Base-by-base conservation (phyloP, 768 basidiomycete genomes). In the Hygrophorus russula region DNA sequence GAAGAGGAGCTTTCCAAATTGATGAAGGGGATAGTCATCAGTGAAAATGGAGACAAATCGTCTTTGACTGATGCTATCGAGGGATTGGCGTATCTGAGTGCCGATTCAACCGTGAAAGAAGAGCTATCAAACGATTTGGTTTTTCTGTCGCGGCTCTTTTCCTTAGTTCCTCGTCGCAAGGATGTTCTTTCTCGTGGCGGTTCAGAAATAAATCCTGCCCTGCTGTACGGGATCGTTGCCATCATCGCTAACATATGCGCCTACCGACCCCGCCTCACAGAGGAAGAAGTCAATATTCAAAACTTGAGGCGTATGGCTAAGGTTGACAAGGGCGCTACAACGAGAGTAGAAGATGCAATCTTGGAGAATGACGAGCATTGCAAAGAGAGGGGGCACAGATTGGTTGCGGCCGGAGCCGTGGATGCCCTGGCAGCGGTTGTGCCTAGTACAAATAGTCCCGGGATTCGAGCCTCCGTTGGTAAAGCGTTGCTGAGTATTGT, bases 261-360 rank as follows among this genome's bases (percentile, higher is more conserved):
- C 9, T 83, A 83, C 56, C 78, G 73, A 40, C 81, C 82, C 6
- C 74, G 69, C 10, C 64, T 91, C 15, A 82, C 73, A 6, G 78
- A 85, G 41, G 91, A 96, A 58, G 81, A 94, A 55, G 68, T 70
- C 24, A 90, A 96, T 55, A 71, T 94, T 4, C 78, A 80, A 42
- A 87, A 80, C 56, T 67, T 97, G 31, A 76, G 76, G 50, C 69
- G 68, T 39, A 86, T 97, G 82, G 76, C 91, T 2, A 68, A 73
- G 38, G 46, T 63, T 47, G 50, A 60, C 36, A 60, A 61, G 49
- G 50, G 53, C 32, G 29, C 58, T 13, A 48, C 49, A 19, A 59
- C 63, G 34, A 51, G 48, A 24, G 42, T 55, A 45, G 59, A 54
- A 53, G 63, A 14, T 6, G 18, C 36, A 18, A 27, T 55, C 8